Evolutionary conservation across 1,284 basidiomycete genomes (phyloP).

Genomic region (Ganoderma boninense): DNA sequence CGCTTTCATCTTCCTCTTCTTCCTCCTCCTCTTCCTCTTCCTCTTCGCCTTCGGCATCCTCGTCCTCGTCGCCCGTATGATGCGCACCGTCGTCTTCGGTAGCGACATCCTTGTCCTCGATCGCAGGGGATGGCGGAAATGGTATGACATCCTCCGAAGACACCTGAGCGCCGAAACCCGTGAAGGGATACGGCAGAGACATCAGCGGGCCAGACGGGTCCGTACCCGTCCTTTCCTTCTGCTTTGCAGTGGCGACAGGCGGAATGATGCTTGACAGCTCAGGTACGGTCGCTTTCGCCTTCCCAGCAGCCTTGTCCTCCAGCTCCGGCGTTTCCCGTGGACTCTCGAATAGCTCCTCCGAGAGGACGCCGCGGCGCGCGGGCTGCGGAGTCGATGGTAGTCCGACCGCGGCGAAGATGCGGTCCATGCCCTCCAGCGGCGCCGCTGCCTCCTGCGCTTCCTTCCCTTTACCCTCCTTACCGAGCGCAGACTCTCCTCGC

Average conservation of each 20-base stretch:
- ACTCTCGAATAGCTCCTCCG: constrained; percentile 67
- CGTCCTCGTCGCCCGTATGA: constrained; percentile 36
- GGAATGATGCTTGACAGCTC: constrained; percentile 54
- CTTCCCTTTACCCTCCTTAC: constrained; percentile 48
- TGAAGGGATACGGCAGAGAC: constrained; percentile 69
- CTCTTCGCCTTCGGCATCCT: constrained; percentile 40
- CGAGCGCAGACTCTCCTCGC: constrained; percentile 43
- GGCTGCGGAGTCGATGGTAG: constrained; percentile 58
- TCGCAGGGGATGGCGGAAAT: constrained; percentile 70
- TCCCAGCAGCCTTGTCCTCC: constrained; percentile 32
- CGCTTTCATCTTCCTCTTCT: constrained; percentile 52
- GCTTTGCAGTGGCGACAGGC: constrained; percentile 33
- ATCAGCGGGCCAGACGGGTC: constrained; percentile 40
- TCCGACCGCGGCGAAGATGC: constrained; percentile 75
- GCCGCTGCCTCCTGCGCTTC: constrained; percentile 28
- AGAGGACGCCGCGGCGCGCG: constrained; percentile 62
- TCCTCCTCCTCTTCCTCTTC: constrained; percentile 48
- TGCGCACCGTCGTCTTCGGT: constrained; percentile 39
- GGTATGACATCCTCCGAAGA: constrained; percentile 70
- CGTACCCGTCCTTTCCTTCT: constrained; percentile 37
- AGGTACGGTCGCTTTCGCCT: constrained; percentile 38
- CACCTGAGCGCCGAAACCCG: constrained; percentile 59
- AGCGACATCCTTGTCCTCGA: constrained; percentile 35
- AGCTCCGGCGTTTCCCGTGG: constrained; percentile 44
- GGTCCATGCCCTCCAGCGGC: constrained; percentile 66